Evolutionary conservation across 2,329 filamentous ascomycete species (phyloP).

Genomic region (Aspergillus luchuensis): DNA sequence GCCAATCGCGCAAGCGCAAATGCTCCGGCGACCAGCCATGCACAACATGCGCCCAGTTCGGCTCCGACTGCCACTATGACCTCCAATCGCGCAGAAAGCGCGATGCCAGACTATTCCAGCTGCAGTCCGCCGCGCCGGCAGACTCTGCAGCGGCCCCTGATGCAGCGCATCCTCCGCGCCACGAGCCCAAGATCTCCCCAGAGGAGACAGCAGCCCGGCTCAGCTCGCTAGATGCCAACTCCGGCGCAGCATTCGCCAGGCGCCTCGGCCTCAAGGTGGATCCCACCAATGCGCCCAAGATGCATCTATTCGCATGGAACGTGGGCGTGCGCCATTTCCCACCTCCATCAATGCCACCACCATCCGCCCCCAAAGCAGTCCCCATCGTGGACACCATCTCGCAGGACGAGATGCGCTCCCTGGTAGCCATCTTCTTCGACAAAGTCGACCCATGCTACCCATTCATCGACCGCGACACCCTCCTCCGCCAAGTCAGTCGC

Average conservation of each 20-base stretch:
- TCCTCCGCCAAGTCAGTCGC: constrained; percentile 34
- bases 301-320: constrained; percentile 62
- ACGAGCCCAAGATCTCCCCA: constrained; percentile 16
- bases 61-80: constrained; percentile 56
- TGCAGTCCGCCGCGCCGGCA: constrained; percentile 17
- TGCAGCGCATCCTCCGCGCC: constrained; percentile 11
- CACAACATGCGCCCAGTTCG: constrained; percentile 55
- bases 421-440: constrained; percentile 55
- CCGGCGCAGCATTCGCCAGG: constrained; percentile 58
- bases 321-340: constrained; percentile 32
- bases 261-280: constrained; percentile 57
- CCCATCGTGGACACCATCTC: constrained; percentile 52
- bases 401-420: constrained; percentile 49
- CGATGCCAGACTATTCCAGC: constrained; percentile 28
- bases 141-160: constrained; percentile 1
- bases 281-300: constrained; percentile 54
- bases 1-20: constrained; percentile 59
- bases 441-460: constrained; percentile 58
- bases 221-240: constrained; percentile 58
- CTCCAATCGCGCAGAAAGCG: constrained; percentile 34
- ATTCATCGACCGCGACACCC: constrained; percentile 43
- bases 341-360: constrained; percentile 13
- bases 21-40: constrained; percentile 59
- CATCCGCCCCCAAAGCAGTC: constrained; percentile 18
- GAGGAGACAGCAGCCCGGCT: constrained; percentile 27